Conservation (phyloP, 352 stramenopile genomes). For the Globisporangium spinosum region DNA sequence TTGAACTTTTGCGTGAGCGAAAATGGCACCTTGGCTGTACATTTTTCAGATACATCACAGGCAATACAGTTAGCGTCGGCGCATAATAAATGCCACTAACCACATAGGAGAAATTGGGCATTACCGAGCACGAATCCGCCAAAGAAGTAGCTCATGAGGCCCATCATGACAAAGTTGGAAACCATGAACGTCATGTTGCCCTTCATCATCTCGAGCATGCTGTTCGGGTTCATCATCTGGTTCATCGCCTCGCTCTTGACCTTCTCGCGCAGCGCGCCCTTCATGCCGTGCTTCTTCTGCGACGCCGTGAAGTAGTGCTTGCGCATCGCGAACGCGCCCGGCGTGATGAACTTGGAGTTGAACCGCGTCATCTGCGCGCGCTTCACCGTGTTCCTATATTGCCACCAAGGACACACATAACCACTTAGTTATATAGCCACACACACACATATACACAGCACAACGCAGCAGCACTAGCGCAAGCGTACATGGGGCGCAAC, state of each 20-base stretch:
- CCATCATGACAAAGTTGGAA: slow-evolving; percentile 99
- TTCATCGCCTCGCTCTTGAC: slow-evolving; percentile 89
- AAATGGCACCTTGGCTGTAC: slow-evolving; percentile 95
- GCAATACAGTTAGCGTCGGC: too few species aligned
- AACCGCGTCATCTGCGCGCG: slow-evolving; percentile 80
- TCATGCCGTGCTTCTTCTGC: slow-evolving; percentile 86
- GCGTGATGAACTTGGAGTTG: slow-evolving; percentile 88
- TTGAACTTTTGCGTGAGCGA: slow-evolving; percentile 98
- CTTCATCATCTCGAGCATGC: slow-evolving; percentile 98
- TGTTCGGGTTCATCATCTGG: slow-evolving; percentile 94
- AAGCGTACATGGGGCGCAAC: slow-evolving; percentile 66
- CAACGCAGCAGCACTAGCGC: not conserved
- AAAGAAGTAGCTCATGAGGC: slow-evolving; percentile 98
- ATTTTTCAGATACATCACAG: not conserved
- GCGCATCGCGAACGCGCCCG: slow-evolving; percentile 85
- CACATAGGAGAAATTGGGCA: too few species aligned
- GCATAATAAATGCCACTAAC: too few species aligned
- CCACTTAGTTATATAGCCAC: not conserved
- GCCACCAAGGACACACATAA: not conserved
- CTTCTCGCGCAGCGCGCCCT: slow-evolving; percentile 83
- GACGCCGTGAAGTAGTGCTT: slow-evolving; percentile 89
- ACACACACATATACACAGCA: not conserved
- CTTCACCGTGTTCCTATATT: slow-evolving; percentile 77
- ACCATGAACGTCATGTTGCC: slow-evolving; percentile 98
- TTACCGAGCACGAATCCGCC: slow-evolving; percentile 94